phyloP scores from a whole-genome alignment of 768 basidiomycete species.

The Lentinula edodes region DNA sequence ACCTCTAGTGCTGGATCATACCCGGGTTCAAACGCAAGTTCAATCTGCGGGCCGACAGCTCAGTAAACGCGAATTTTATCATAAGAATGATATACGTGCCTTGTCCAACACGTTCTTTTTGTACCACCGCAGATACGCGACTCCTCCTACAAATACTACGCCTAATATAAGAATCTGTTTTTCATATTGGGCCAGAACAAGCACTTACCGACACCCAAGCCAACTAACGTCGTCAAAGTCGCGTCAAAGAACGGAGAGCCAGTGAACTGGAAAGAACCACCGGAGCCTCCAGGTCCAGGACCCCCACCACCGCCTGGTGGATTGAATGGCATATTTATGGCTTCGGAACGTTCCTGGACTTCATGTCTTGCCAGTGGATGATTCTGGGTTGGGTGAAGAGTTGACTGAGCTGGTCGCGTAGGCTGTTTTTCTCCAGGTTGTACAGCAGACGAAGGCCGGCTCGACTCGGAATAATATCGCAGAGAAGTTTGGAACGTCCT shows the following conservation, averaged over 20 bases:
- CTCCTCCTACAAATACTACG: slow-evolving; percentile 64
- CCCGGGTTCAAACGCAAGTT: slow-evolving; percentile 69
- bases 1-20: slow-evolving; percentile 82
- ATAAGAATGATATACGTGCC: slow-evolving; percentile 30
- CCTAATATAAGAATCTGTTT: neutral
- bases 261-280: slow-evolving; percentile 28
- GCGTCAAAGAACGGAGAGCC: slow-evolving; percentile 45
- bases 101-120: slow-evolving; percentile 78
- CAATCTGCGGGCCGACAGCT: slow-evolving; percentile 45
- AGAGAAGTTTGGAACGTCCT: neutral
- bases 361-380: slow-evolving; percentile 22
- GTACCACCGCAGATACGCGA: slow-evolving; percentile 74
- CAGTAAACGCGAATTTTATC: neutral
- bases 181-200: slow-evolving; percentile 4
- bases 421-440: neutral
- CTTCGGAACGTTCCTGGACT: slow-evolving; percentile 34
- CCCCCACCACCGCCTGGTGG: slow-evolving; percentile 36
- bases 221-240: slow-evolving; percentile 53
- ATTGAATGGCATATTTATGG: slow-evolving; percentile 34
- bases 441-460: neutral
- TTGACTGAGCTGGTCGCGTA: slow-evolving; percentile 2
- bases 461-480: neutral
- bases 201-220: slow-evolving; percentile 51
- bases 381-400: neutral
- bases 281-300: slow-evolving; percentile 24